A percentile compares a stretch with the other conserved stretches of the same genome.
phyloP scores from a whole-genome alignment of 169 alveolate genomes.

The Eimeria acervulina region DNA sequence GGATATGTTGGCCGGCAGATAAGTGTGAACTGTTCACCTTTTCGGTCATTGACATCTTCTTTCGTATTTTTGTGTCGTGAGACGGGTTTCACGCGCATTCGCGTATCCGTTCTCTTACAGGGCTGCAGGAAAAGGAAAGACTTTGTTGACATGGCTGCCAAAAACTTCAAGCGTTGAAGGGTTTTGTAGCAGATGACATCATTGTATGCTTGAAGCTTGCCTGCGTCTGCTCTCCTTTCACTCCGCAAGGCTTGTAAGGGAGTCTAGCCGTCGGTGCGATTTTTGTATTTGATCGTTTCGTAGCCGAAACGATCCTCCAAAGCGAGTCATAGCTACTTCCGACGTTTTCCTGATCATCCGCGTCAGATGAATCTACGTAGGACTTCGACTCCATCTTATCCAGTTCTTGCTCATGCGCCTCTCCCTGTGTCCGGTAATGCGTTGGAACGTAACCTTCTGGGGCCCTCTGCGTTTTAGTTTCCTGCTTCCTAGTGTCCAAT shows the following conservation, averaged over 20 bases:
- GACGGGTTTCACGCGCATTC: neutral
- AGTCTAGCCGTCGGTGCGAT: neutral
- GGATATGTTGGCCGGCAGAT: neutral
- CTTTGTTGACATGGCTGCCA: neutral
- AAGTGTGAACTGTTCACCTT: neutral
- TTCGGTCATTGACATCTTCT: neutral
- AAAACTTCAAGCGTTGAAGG: neutral
- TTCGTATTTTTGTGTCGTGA: neutral
- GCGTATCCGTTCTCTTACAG: neutral
- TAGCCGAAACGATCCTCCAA: conserved; percentile 22
- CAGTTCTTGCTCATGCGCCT: neutral
- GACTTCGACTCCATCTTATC: neutral
- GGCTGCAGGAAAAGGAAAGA: neutral
- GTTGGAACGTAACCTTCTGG: neutral
- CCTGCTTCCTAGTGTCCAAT: neutral
- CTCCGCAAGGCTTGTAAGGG: neutral
- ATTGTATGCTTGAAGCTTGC: neutral
- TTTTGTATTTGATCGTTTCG: neutral
- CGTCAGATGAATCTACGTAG: neutral
- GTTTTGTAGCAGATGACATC: neutral
- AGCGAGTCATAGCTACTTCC: neutral
- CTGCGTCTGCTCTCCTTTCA: neutral
- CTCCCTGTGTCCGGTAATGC: neutral
- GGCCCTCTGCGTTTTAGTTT: neutral
- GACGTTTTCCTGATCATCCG: neutral